phyloP scores from a whole-genome alignment of 2,329 filamentous ascomycete genomes.

The Ceratocystis variospora region DNA sequence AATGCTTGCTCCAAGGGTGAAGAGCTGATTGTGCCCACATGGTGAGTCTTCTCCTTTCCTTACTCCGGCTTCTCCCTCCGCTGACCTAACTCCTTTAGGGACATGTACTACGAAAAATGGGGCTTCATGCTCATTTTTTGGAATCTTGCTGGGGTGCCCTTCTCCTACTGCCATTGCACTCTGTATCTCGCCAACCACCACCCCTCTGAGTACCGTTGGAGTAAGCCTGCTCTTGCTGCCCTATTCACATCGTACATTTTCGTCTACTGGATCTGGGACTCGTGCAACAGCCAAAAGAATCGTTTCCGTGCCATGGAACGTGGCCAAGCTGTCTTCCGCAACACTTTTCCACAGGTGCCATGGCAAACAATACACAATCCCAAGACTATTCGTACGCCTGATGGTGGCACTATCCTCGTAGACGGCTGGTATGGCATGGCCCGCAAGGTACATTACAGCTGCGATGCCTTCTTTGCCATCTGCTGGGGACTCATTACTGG shows the following conservation, averaged over 20 bases:
- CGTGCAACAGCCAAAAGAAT: conserved; percentile 87
- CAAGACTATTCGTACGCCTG: conserved; percentile 56
- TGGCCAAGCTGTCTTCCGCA: conserved; percentile 54
- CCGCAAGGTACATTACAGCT: conserved; percentile 46
- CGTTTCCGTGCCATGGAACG: conserved; percentile 71
- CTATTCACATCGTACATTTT: conserved; percentile 63
- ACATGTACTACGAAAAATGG: conserved; percentile 96
- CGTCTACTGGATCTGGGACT: conserved; percentile 87
- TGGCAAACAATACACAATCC: conserved; percentile 76
- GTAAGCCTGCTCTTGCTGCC: conserved; percentile 48
- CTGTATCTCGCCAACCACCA: conserved; percentile 77
- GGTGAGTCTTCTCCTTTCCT: conserved; percentile 28
- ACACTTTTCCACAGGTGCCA: conserved; percentile 78
- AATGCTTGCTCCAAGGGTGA: conserved; percentile 88
- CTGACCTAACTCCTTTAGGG: conserved; percentile 30
- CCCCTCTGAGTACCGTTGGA: conserved; percentile 64
- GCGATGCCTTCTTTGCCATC: conserved; percentile 36
- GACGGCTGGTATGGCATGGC: conserved; percentile 75
- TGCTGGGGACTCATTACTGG: conserved; percentile 40
- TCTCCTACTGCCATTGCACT: conserved; percentile 88
- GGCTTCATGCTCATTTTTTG: conserved; percentile 98
- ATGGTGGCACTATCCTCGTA: conserved; percentile 62
- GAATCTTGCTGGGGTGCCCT: conserved; percentile 82
- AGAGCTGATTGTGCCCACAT: conserved; percentile 78
- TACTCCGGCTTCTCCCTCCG: background rate